These are phyloP conservation scores for Pascua sp. DNA, from an alignment of 1,284 basidiomycete genomes.

Conservation along the genomic window DNA sequence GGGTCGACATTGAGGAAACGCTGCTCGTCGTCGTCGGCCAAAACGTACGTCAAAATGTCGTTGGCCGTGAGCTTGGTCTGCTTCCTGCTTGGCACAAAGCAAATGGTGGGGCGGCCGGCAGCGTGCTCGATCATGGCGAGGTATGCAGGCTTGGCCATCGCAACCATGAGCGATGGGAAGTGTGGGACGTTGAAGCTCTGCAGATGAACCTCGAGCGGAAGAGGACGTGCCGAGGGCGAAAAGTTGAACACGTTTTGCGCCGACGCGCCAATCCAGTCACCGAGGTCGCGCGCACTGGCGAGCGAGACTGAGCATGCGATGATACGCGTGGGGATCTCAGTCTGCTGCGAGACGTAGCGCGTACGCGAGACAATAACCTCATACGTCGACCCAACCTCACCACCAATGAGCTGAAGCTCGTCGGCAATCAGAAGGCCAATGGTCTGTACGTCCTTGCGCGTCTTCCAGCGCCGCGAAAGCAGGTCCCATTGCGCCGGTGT, in stretches of 20 bases:
- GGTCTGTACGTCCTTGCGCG: conserved; percentile 90
- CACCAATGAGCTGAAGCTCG: conserved; percentile 89
- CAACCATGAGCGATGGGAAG: conserved; percentile 96
- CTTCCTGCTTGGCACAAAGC: conserved; percentile 89
- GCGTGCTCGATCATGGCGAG: conserved; percentile 89
- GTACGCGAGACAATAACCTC: conserved; percentile 93
- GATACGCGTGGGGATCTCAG: conserved; percentile 82
- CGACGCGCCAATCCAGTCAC: conserved; percentile 95
- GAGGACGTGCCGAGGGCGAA: conserved; percentile 86
- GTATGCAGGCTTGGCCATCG: conserved; percentile 98
- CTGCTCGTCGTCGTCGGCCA: conserved; percentile 78
- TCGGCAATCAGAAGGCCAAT: conserved; percentile 92
- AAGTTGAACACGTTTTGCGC: conserved; percentile 97
- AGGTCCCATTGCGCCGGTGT: conserved; percentile 95
- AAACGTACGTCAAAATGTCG: conserved; percentile 83
- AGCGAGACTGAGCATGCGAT: conserved; percentile 91
- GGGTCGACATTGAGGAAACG: conserved; percentile 88
- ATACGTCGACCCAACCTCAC: conserved; percentile 90
- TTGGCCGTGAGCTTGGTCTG: conserved; percentile 91
- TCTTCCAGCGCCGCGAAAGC: conserved; percentile 88
- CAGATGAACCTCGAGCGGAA: conserved; percentile 96
- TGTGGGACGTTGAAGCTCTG: conserved; percentile 95
- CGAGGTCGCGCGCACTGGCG: conserved; percentile 92
- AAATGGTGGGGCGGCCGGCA: conserved; percentile 77
- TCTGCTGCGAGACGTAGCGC: conserved; percentile 93